Evolutionary conservation across 306 rosid species (phyloP), one percentile per base, ranked within the genome.

Genomic region (Quercus engelmannii): DNA sequence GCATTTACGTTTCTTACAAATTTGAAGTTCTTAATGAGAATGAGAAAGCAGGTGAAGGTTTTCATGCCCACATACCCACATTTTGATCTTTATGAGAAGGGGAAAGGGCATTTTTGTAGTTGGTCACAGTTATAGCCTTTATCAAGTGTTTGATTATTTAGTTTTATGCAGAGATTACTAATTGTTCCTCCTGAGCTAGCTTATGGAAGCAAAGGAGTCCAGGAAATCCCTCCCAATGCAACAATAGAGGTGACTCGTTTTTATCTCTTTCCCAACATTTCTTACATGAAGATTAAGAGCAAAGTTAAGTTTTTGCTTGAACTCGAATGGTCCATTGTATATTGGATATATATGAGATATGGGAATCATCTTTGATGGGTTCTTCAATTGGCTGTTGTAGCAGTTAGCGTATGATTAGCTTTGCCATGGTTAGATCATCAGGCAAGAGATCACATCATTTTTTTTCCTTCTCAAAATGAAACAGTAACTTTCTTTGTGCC

Each of bases 141-240:
- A 73, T 55, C 28, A 71, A 51, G 18, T 59, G 71, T 30, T 79
- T 79, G 35, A 65, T 82, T 55, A 72, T 73, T 73, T 43, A 6
- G 54, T 78, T 72, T 85, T 85, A 56, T 75, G 82, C 93, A 92
- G 98, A 71, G 97, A 74, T 61, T 92, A 78, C 78, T 91, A 30
- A 86, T 92, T 78, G 90, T 95, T 77, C 99, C 98, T 75, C 98
- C 98, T 19, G 87, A 95, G 84, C 88, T 95, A 68, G 98, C 99
- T 8, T 91, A 89, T 76, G 99, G 99, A 83, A 90, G 90, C 79
- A 91, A 84, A 79, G 97, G 98, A 82, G 85, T 95, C 65, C 97
- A 90, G 71, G 99, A 95, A 87, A 92, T 95, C 77, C 99, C 98
- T 80, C 99, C 99, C 73, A 91, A 91, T 72, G 94, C 97, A 79